These are phyloP conservation scores for Fraxinus cuspidata DNA, from an alignment of 257 asterid species.

Conservation along the genomic window DNA sequence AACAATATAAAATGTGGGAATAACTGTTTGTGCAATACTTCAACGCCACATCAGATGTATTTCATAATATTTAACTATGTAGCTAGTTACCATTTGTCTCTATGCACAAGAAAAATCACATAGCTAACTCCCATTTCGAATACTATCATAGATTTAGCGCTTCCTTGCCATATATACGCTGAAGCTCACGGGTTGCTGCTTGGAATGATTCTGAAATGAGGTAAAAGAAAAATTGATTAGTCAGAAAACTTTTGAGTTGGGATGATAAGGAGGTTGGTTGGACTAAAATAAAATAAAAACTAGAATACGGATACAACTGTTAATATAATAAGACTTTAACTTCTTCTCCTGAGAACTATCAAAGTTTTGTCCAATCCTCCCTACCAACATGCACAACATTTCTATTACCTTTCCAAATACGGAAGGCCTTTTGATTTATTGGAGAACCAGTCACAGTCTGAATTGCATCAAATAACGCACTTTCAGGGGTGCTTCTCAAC, in stretches of 20 bases:
- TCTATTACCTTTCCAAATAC: conserved; percentile 84
- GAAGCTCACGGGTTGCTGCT: conserved; percentile 97
- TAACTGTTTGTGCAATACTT: background rate
- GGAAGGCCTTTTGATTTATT: conserved; percentile 91
- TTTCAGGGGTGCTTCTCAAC: conserved; percentile 76
- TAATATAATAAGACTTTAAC: background rate
- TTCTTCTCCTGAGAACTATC: background rate
- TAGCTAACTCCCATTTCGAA: conserved; percentile 11
- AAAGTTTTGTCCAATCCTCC: background rate
- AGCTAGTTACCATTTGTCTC: conserved; percentile 14
- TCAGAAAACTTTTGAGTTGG: background rate
- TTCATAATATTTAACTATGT: conserved; percentile 27
- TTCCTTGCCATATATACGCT: conserved; percentile 89
- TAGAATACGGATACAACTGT: background rate
- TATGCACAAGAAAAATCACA: conserved; percentile 31
- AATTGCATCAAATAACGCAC: conserved; percentile 74
- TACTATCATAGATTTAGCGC: conserved; percentile 56
- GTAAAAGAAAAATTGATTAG: conserved; percentile 23
- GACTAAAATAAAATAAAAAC: background rate
- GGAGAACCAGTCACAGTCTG: conserved; percentile 87
- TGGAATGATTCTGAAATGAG: conserved; percentile 74
- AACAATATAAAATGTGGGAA: background rate
- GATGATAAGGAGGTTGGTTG: background rate
- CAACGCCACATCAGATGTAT: conserved; percentile 16
- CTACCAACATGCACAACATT: background rate